Percentiles rank a stretch among this genome's conserved stretches.
Conservation (phyloP, 2,329 filamentous ascomycete species). For the Macroventuria anomochaeta region DNA sequence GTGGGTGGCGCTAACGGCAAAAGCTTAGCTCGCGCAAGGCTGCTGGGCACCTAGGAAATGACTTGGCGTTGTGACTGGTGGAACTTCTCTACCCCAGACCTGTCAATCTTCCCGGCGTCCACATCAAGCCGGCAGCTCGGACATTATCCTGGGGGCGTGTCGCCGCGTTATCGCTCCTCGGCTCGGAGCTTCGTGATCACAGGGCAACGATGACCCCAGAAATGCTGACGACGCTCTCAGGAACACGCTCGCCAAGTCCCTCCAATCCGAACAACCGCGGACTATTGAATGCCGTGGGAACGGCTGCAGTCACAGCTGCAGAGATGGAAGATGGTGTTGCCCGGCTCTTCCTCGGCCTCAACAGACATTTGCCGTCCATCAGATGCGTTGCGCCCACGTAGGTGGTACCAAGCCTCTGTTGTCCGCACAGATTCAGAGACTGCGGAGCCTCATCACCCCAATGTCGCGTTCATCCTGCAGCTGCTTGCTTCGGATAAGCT, state of each 20-base stretch:
- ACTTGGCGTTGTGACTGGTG: conserved; percentile 7
- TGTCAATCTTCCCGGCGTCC: background rate
- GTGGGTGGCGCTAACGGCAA: conserved; percentile 1
- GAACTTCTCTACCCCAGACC: conserved; percentile 6
- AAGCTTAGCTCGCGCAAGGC: conserved; percentile 2
- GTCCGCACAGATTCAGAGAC: no score
- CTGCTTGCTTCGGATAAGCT: no score
- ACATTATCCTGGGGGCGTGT: background rate
- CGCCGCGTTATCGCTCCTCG: background rate
- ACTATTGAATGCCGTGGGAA: background rate
- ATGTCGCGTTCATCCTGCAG: no score
- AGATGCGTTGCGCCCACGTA: no score
- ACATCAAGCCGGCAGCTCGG: conserved; percentile 9
- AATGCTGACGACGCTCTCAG: background rate
- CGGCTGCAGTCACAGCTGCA: no score
- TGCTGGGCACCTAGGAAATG: background rate
- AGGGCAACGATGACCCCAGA: background rate
- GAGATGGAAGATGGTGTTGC: no score
- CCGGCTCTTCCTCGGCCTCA: no score
- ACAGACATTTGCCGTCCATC: no score
- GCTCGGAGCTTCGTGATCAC: background rate
- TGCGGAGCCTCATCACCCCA: no score
- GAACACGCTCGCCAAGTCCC: background rate
- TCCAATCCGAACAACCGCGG: background rate
- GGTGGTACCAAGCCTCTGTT: no score